phyloP scores from a whole-genome alignment of 805 yeast species.

The Cyberlindnera bimundalis region DNA sequence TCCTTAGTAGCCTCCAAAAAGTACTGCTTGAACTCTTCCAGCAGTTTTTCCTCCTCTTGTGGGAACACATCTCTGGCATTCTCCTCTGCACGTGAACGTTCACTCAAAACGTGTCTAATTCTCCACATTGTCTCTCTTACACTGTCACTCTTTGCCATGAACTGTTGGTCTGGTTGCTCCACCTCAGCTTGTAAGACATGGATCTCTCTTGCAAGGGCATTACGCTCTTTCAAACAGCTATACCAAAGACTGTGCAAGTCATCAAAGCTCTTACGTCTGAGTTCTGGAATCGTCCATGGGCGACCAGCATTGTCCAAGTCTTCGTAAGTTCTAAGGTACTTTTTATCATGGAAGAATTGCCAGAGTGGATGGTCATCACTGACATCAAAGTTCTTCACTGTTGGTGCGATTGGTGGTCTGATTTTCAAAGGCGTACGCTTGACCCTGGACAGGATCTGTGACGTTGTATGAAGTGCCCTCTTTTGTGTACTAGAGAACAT shows the following conservation, averaged over 20 bases:
- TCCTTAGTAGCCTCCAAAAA: conserved; percentile 54
- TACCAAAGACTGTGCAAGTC: conserved; percentile 94
- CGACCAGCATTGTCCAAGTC: conserved; percentile 58
- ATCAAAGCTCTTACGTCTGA: conserved; percentile 86
- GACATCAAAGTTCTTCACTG: conserved; percentile 66
- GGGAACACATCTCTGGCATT: conserved; percentile 49
- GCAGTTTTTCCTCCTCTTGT: conserved; percentile 42
- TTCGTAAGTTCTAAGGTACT: conserved; percentile 54
- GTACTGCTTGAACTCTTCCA: conserved; percentile 52
- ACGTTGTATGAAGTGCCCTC: conserved; percentile 19
- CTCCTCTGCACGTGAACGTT: conserved; percentile 70
- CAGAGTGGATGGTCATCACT: conserved; percentile 90
- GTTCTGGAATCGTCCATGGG: conserved; percentile 84
- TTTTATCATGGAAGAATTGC: conserved; percentile 76
- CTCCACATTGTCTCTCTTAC: conserved; percentile 67
- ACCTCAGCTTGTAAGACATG: conserved; percentile 48
- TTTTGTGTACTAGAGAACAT: conserved; percentile 17
- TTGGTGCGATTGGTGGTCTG: conserved; percentile 83
- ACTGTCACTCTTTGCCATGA: conserved; percentile 31
- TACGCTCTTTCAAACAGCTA: conserved; percentile 77
- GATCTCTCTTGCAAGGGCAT: conserved; percentile 70
- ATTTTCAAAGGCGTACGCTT: conserved; percentile 36
- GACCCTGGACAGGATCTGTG: conserved; percentile 16
- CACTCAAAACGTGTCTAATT: conserved; percentile 83
- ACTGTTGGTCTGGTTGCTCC: conserved; percentile 37